Evolutionary conservation across 2,329 filamentous ascomycete genomes (phyloP).

Genomic region (Aureobasidium vineae): DNA sequence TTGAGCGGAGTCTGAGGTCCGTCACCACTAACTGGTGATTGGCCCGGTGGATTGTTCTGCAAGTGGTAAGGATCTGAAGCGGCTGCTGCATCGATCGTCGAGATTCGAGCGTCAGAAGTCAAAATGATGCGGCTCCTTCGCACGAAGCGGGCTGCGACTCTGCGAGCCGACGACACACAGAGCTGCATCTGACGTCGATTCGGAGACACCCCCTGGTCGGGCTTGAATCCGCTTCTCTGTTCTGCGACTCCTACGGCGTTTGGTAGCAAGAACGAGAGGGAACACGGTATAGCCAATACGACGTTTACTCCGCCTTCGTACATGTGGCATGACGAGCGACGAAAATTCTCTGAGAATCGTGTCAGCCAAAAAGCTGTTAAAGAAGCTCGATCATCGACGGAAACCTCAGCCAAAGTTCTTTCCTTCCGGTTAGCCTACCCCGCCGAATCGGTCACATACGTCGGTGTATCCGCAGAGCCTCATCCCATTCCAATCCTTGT

Average conservation of each 20-base stretch:
- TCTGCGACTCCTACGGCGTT: neutral
- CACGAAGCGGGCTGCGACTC: neutral
- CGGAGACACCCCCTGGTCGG: neutral
- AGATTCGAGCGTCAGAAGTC: neutral
- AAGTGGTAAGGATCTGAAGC: slow-evolving; percentile 1
- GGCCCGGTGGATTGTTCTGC: neutral
- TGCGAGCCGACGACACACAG: neutral
- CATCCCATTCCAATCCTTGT: slow-evolving; percentile 16
- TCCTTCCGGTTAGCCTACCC: neutral
- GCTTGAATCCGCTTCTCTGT: neutral
- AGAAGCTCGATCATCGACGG: slow-evolving; percentile 1
- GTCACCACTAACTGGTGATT: neutral
- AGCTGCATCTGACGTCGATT: neutral
- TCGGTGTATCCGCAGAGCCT: slow-evolving; percentile 18
- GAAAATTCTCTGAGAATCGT: neutral
- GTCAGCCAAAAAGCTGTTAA: neutral
- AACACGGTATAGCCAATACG: neutral
- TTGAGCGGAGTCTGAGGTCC: neutral
- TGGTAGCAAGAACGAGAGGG: neutral
- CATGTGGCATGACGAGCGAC: neutral
- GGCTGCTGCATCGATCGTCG: slow-evolving; percentile 3
- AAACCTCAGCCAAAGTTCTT: neutral
- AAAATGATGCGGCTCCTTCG: neutral
- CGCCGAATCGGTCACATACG: slow-evolving; percentile 4
- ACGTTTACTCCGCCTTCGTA: neutral